Base-by-base conservation (phyloP, 768 basidiomycete genomes). In the Rhizopogon sp. region DNA sequence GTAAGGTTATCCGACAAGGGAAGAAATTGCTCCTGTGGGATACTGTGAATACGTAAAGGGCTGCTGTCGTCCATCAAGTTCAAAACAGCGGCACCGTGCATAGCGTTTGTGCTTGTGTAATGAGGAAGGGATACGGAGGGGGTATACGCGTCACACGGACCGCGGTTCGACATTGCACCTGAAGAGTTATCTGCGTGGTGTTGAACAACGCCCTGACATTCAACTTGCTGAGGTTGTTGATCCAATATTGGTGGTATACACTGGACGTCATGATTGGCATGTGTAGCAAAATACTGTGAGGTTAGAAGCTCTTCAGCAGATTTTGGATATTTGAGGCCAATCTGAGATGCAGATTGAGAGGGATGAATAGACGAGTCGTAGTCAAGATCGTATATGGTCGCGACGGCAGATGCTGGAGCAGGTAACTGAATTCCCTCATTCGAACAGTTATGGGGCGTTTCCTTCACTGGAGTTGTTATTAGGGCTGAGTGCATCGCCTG, bases 331-430 rank as follows among this genome's bases (percentile, higher is more conserved):
- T 45, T 54, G 44, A 22, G 60, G 44, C 64, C 69, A 41, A 69
- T 55, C 60, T 82, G 83, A 29, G 83, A 85, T 29, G 78, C 82
- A 28, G 83, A 85, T 50, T 85, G 75, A 7, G 79, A 85, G 9
- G 83, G 77, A 33, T 68, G 66, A 10, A 79, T 61, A 33, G 77
- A 73, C 1, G 66, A 55, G 17, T 45, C 39, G 6, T 50, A 47
- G 1, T 22, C 37, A 11, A 52, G 70, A 29, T 69, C 64, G n/a
- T 72, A 61, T 28, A 68, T 66, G 28, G 64, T 61, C 44, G 56
- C 61, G 11, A 60, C 61, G 28, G 62, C 58, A 39, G 58, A 47
- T 17, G 43, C 28, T n/a, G 28, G n/a, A 14, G 33, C 43, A 20
- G 52, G 14, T 37, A 28, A 42, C 10, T 29, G 10, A 16, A 52